A percentile compares a stretch with the other conserved stretches of the same genome.
Conservation (phyloP, 1,139 yeast species). For the Sugiyamaella sp. region DNA sequence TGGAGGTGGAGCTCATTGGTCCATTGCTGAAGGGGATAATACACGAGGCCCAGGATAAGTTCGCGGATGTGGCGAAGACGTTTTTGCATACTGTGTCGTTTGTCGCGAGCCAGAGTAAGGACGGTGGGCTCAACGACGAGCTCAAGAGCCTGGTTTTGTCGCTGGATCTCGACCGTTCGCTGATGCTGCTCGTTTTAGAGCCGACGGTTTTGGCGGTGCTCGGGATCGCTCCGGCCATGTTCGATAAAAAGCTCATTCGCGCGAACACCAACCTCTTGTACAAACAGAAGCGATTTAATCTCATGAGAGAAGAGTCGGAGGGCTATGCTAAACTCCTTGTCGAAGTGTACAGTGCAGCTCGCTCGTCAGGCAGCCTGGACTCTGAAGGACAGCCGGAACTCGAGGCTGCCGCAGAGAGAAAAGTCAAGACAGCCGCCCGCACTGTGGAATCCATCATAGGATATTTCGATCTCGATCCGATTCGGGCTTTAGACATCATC, state of each 20-base stretch:
- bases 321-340: slow-evolving; percentile 74
- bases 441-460: slow-evolving; percentile 67
- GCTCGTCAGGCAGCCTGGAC: neutral
- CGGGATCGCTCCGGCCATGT: slow-evolving; percentile 35
- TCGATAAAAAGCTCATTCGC: slow-evolving; percentile 50
- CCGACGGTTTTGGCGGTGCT: slow-evolving; percentile 31
- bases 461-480: slow-evolving; percentile 76
- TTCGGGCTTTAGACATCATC: slow-evolving; percentile 64
- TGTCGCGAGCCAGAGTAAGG: slow-evolving; percentile 21
- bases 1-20: slow-evolving; percentile 6
- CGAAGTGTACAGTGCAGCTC: slow-evolving; percentile 52
- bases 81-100: slow-evolving; percentile 33
- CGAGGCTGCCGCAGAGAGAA: slow-evolving; percentile 27
- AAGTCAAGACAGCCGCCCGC: slow-evolving; percentile 53
- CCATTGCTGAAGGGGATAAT: neutral
- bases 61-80: slow-evolving; percentile 22
- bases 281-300: slow-evolving; percentile 71
- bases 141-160: slow-evolving; percentile 28
- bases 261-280: slow-evolving; percentile 53
- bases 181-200: slow-evolving; percentile 30
- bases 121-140: neutral
- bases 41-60: slow-evolving; percentile 1
- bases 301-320: slow-evolving; percentile 76
- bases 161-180: slow-evolving; percentile 29
- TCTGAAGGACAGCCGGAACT: neutral